phyloP scores from a whole-genome alignment of 169 alveolate genomes.

The Cryptosporidium viatorum region DNA sequence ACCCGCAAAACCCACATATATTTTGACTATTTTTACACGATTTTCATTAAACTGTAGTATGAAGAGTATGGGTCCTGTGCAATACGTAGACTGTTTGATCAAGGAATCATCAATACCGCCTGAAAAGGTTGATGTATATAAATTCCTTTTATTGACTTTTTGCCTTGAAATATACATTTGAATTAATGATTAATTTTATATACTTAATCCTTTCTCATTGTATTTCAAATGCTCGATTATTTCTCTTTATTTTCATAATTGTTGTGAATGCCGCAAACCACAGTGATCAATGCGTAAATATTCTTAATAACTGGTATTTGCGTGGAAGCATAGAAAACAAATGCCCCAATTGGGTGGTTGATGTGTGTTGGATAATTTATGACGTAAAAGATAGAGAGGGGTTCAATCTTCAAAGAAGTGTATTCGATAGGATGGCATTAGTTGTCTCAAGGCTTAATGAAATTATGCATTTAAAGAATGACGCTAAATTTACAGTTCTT shows the following conservation, averaged over 20 bases:
- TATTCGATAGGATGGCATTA: conserved; percentile 57
- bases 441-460: conserved; percentile 16
- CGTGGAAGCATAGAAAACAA: background rate
- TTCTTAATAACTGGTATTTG: background rate
- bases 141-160: background rate
- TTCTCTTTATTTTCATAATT: background rate
- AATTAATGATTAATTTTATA: background rate
- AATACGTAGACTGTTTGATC: conserved; percentile 38
- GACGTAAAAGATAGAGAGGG: conserved; percentile 73
- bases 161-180: too few relatives aligned
- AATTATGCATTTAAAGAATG: background rate
- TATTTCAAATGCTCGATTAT: background rate
- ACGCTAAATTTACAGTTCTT: background rate
- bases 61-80: conserved; percentile 72
- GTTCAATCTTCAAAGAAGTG: conserved; percentile 53
- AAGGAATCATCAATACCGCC: conserved; percentile 29
- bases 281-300: background rate
- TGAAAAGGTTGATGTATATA: background rate
- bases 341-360: conserved; percentile 49
- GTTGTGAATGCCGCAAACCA: background rate
- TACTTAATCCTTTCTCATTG: background rate
- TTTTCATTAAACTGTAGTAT: conserved; percentile 15
- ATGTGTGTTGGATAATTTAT: conserved; percentile 29
- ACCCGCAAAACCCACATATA: background rate
- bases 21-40: conserved; percentile 4